These are phyloP conservation scores for Spongospora subterranea DNA, from an alignment of 208 protist species.

Conservation along the genomic window DNA sequence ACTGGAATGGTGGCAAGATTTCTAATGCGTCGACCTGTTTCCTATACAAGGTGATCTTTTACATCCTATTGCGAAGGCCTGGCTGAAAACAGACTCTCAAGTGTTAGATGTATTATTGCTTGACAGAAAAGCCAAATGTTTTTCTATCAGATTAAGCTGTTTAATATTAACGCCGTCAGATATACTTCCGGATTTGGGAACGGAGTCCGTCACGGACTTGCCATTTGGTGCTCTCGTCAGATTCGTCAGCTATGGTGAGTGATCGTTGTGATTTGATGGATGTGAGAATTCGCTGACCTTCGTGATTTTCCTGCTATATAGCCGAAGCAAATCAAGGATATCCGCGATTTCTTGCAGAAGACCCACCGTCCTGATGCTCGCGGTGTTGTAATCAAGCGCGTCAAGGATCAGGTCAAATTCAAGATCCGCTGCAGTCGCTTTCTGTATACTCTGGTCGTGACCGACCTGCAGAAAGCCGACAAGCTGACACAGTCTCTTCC, in stretches of 20 bases:
- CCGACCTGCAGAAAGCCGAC: constrained; percentile 73
- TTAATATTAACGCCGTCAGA: no score
- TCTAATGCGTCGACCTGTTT: no score
- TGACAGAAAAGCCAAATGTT: no score
- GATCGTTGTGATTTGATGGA: not conserved
- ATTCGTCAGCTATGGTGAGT: not conserved
- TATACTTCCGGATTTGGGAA: no score
- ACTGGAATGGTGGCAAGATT: no score
- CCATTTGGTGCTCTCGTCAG: not conserved
- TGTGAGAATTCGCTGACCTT: no score
- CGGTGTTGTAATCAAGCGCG: constrained; percentile 78
- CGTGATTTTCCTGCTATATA: constrained; percentile 54
- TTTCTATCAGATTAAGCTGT: no score
- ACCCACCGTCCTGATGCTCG: constrained; percentile 75
- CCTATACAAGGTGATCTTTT: no score
- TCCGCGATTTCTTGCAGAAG: constrained; percentile 78
- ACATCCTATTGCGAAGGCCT: no score
- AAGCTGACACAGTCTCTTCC: constrained; percentile 78
- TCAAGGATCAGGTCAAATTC: constrained; percentile 76
- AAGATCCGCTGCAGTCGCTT: constrained; percentile 77
- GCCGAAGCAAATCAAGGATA: constrained; percentile 78
- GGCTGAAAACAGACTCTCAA: no score
- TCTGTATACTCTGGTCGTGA: constrained; percentile 76
- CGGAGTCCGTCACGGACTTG: not conserved
- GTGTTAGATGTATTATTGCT: no score